Evolutionary conservation across 345 rosid genomes (phyloP).

Genomic region (Jatropha curcas): DNA sequence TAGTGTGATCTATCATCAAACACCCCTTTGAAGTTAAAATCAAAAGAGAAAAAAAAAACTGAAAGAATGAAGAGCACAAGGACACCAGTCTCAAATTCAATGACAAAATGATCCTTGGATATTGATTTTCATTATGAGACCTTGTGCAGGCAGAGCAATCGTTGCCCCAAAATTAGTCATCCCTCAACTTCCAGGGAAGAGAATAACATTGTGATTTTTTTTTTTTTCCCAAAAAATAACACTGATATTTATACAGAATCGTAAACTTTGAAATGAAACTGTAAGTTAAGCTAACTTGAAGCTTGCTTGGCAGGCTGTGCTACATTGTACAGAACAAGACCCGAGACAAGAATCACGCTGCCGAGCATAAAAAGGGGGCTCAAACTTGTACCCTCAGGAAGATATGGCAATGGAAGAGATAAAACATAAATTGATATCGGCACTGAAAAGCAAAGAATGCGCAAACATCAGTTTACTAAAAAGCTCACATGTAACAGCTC

Average conservation of each 20-base stretch:
- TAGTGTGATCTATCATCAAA: no score
- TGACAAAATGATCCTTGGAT: background rate
- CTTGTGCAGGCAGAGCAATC: background rate
- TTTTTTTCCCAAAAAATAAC: no score
- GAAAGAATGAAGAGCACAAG: background rate
- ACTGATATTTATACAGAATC: background rate
- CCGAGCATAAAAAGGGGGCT: conserved; percentile 67
- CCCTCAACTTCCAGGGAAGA: background rate
- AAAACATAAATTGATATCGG: conserved; percentile 67
- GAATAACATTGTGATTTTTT: background rate
- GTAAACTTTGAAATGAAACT: background rate
- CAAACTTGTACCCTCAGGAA: conserved; percentile 67
- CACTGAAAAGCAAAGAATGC: conserved; percentile 44
- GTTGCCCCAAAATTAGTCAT: background rate
- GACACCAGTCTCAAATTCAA: background rate
- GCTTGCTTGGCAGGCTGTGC: conserved; percentile 33
- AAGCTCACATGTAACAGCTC: background rate
- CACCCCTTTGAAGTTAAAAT: no score
- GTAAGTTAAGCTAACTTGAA: conserved; percentile 22
- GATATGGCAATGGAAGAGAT: conserved; percentile 81
- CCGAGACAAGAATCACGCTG: conserved; percentile 49
- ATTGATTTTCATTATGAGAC: no score
- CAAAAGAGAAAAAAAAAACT: no score
- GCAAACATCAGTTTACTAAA: conserved; percentile 5
- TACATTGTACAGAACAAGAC: conserved; percentile 68